Evolutionary conservation across 306 rosid species (phyloP).

Genomic region (Cajanus cajan): DNA sequence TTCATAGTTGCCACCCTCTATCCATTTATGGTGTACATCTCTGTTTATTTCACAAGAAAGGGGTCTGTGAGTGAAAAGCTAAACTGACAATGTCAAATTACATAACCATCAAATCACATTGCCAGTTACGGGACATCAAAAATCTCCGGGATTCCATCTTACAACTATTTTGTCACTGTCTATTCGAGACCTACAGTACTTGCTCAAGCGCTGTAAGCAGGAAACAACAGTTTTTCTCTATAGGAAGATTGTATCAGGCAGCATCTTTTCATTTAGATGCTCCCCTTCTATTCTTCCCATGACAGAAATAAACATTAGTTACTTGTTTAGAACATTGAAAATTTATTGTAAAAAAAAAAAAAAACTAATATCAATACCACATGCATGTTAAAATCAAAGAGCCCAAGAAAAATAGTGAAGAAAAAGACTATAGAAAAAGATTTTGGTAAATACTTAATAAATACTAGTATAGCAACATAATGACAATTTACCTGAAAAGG

Average conservation of each 20-base stretch:
- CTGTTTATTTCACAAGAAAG: slow-evolving; percentile 43
- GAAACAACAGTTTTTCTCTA: slow-evolving; percentile 66
- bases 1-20: slow-evolving; percentile 97
- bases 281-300: slow-evolving; percentile 92
- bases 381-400: neutral
- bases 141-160: neutral
- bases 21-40: slow-evolving; percentile 98
- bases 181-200: slow-evolving; percentile 67
- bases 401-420: neutral
- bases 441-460: neutral
- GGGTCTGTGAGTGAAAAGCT: neutral
- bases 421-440: neutral
- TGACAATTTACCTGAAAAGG: slow-evolving; percentile 76
- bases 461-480: neutral
- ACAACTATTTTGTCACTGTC: slow-evolving; percentile 48
- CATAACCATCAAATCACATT: neutral
- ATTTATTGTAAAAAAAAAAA: neutral
- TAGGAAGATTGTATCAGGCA: slow-evolving; percentile 88
- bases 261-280: slow-evolving; percentile 72
- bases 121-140: neutral
- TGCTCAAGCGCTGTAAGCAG: slow-evolving; percentile 70
- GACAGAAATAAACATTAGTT: slow-evolving; percentile 20
- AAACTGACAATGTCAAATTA: neutral
- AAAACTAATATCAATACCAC: neutral
- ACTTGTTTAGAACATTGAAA: slow-evolving; percentile 3